Base-by-base conservation (phyloP, 73 alveolate genomes). In the Breviolum minutum region DNA sequence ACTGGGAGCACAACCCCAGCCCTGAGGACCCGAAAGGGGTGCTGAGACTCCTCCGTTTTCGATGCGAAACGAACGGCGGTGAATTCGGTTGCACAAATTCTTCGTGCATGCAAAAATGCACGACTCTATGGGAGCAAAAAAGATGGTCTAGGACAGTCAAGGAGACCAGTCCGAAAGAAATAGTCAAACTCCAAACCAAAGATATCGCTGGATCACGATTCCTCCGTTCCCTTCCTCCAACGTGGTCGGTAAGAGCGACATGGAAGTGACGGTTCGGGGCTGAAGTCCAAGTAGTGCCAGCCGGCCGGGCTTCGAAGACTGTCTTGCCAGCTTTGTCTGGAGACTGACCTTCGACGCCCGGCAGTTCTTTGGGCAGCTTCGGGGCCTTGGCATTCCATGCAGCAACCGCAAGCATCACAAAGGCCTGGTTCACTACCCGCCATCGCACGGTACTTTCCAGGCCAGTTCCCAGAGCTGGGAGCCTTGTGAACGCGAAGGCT, bases 271-370 rank as follows among this genome's bases (percentile, higher is more conserved):
- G 86, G 63, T n/a, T 77, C 86, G n/a, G 63, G 32, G 32, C 86
- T 77, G 63, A 77, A 77, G 86, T 77, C 86, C 63, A 77, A 77
- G 86, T 77, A 77, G 63, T 77, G 86, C 86, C 86, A 77, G 62
- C 86, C 86, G 63, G 86, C 86, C 12, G 86, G 86, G 86, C 86
- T 77, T 77, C 86, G 86, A 6, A 77, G 86, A 20, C 86, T 77
- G 86, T 77, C 86, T 29, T 77, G 86, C 86, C 86, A 77, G 32
- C 86, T 77, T n/a, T 29, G 86, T 77, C 86, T 27, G 62, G 86
- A 77, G 26, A 77, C 86, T 7, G 86, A 77, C 86, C 54, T 40
- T 40, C 54, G 54, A 40, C 54, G 54, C 54, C 54, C 54, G 54
- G 54, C 54, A 40, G 54, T 40, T 40, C 54, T 40, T 40, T 40